Conservation (phyloP, 1,284 basidiomycete genomes). For the Austroboletus niveus region DNA sequence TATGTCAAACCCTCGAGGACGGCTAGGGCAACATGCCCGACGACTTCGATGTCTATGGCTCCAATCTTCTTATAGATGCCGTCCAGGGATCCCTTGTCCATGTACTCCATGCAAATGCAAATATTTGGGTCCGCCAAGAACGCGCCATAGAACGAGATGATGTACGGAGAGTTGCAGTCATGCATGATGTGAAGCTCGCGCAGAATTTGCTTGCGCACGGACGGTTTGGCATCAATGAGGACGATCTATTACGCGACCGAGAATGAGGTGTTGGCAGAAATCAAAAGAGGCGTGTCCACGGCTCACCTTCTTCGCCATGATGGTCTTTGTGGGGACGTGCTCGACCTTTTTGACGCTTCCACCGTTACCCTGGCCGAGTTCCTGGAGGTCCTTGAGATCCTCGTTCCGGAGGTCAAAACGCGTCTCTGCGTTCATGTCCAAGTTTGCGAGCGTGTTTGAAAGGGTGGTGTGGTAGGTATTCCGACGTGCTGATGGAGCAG, state of each 20-base stretch:
- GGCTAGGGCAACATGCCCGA: conserved; percentile 86
- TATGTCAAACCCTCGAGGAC: conserved; percentile 96
- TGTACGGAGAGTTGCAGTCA: conserved; percentile 91
- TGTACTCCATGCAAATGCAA: conserved; percentile 98
- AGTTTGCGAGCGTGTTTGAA: conserved; percentile 69
- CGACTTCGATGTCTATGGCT: conserved; percentile 85
- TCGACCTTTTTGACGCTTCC: conserved; percentile 97
- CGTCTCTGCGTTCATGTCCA: conserved; percentile 73
- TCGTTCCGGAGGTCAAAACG: conserved; percentile 77
- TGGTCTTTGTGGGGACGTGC: conserved; percentile 83
- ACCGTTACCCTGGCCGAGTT: conserved; percentile 96
- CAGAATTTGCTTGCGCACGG: conserved; percentile 96
- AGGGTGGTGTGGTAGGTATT: conserved; percentile 71
- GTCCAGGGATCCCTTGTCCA: conserved; percentile 91
- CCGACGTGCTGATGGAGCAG: conserved; percentile 43
- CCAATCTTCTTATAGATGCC: conserved; percentile 94
- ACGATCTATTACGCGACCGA: conserved; percentile 68
- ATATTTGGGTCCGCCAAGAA: conserved; percentile 96
- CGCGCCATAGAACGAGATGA: conserved; percentile 96
- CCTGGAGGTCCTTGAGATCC: conserved; percentile 81
- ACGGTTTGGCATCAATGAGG: conserved; percentile 95
- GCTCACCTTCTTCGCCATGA: conserved; percentile 94
- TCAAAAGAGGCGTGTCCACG: neutral
- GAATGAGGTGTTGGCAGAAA: neutral
- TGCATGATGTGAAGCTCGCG: conserved; percentile 99